These are phyloP conservation scores for Cladosporium oxysporum DNA, from an alignment of 2,329 filamentous ascomycete species.

Conservation along the genomic window DNA sequence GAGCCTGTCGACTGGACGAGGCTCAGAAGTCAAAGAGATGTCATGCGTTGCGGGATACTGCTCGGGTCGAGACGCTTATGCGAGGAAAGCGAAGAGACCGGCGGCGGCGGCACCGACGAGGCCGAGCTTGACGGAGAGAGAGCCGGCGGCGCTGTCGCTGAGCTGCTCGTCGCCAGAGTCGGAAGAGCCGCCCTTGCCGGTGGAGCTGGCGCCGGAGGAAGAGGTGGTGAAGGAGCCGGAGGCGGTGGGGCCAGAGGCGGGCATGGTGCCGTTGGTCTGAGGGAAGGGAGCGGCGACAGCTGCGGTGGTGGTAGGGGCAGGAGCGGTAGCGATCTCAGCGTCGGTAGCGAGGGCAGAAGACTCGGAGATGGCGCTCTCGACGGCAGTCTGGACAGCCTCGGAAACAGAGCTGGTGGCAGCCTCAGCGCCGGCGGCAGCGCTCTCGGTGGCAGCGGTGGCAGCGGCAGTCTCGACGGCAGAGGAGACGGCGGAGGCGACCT, in stretches of 20 bases:
- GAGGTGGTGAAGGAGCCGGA: constrained; percentile 12
- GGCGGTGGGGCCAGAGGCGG: constrained; percentile 3
- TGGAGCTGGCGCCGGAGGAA: background rate
- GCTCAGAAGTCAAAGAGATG: constrained; percentile 8
- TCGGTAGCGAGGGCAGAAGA: background rate
- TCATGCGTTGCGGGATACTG: background rate
- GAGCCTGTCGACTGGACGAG: constrained; percentile 6
- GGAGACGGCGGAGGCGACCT: background rate
- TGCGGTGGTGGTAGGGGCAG: background rate
- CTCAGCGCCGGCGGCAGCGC: constrained; percentile 4
- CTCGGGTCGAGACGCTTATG: constrained; percentile 7
- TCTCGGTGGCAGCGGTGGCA: background rate
- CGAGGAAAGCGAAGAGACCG: constrained; percentile 21
- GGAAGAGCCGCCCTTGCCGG: constrained; percentile 2
- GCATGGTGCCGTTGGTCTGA: constrained; percentile 14
- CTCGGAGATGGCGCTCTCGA: constrained; percentile 10
- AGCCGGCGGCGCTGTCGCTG: constrained; percentile 14
- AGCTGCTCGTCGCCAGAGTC: constrained; percentile 2
- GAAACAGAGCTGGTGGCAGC: constrained; percentile 3
- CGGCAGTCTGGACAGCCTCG: constrained; percentile 5
- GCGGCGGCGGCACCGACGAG: constrained; percentile 12
- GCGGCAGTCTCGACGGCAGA: background rate
- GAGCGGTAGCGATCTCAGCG: background rate
- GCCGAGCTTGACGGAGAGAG: constrained; percentile 13
- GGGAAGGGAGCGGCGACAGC: constrained; percentile 18